Conservation (phyloP, 306 rosid genomes). For the Arachis stenosperma region DNA sequence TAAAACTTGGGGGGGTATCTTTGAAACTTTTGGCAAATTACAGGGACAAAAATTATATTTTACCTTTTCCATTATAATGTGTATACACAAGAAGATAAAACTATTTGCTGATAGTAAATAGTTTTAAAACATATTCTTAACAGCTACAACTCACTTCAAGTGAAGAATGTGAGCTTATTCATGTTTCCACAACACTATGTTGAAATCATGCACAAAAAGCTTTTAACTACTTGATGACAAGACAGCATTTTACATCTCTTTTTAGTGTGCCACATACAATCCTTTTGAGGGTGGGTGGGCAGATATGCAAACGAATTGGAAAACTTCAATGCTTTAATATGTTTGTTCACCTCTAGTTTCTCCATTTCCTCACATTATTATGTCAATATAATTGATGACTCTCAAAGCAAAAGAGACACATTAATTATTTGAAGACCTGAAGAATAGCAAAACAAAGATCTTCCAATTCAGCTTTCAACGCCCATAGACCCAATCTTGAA, state of each 20-base stretch:
- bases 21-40: no score
- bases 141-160: conserved; percentile 18
- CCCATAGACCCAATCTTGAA: conserved; percentile 95
- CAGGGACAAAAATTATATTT: no score
- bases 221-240: conserved; percentile 14
- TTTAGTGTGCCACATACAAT: conserved; percentile 16
- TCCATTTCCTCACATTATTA: conserved; percentile 32
- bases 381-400: conserved; percentile 20
- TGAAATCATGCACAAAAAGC: conserved; percentile 11
- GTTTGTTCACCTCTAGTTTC: conserved; percentile 11
- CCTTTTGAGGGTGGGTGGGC: conserved; percentile 16
- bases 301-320: conserved; percentile 14
- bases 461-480: conserved; percentile 92
- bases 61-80: no score
- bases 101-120: conserved; percentile 21
- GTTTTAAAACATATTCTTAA: conserved; percentile 20
- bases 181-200: conserved; percentile 9
- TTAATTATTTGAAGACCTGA: conserved; percentile 60
- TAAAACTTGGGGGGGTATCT: no score
- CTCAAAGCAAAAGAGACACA: conserved; percentile 37
- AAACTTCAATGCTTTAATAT: conserved; percentile 11
- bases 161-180: conserved; percentile 12
- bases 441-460: conserved; percentile 96
- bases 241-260: conserved; percentile 20
- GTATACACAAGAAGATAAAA: conserved; percentile 5